These are phyloP conservation scores for Hyparrhenia diplandra DNA, from an alignment of 176 grass and related monocot genomes.

Conservation along the genomic window DNA sequence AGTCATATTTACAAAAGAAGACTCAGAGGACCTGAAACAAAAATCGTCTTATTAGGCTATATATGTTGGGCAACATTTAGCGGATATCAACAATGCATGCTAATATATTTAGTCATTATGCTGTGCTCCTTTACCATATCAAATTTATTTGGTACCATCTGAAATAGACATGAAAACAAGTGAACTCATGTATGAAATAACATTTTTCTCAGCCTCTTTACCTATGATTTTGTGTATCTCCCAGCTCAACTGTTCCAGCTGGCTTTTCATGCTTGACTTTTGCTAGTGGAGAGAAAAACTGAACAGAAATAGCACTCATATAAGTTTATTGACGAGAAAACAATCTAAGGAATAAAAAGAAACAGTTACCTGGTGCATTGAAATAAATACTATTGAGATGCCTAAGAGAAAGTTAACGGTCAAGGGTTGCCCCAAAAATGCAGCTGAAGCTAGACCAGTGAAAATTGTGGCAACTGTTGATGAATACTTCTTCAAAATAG, in stretches of 20 bases:
- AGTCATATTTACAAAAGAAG: conserved; percentile 96
- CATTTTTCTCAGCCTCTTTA: conserved; percentile 14
- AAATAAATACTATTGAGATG: conserved; percentile 97
- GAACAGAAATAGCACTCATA: conserved; percentile 24
- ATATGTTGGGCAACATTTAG: conserved; percentile 1
- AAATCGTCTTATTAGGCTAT: conserved; percentile 13
- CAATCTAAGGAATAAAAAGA: conserved; percentile 3
- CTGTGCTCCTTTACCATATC: neutral
- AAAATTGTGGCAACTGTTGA: conserved; percentile 99
- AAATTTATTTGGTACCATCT: neutral
- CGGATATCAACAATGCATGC: no score
- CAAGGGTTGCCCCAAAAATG: conserved; percentile 87
- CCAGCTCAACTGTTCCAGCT: conserved; percentile 53
- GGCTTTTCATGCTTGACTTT: conserved; percentile 92
- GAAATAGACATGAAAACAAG: neutral
- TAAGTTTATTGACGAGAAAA: conserved; percentile 8
- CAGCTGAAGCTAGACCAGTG: conserved; percentile 88
- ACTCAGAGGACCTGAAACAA: conserved; percentile 49
- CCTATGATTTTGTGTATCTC: conserved; percentile 67
- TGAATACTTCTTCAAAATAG: conserved; percentile 99
- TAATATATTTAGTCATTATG: neutral
- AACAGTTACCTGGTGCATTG: conserved; percentile 88
- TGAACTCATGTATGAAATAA: neutral
- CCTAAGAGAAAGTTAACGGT: conserved; percentile 95
- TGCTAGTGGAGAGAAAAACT: conserved; percentile 97